Evolutionary conservation across 352 stramenopile species (phyloP).

Genomic region (Pythium chondricola): DNA sequence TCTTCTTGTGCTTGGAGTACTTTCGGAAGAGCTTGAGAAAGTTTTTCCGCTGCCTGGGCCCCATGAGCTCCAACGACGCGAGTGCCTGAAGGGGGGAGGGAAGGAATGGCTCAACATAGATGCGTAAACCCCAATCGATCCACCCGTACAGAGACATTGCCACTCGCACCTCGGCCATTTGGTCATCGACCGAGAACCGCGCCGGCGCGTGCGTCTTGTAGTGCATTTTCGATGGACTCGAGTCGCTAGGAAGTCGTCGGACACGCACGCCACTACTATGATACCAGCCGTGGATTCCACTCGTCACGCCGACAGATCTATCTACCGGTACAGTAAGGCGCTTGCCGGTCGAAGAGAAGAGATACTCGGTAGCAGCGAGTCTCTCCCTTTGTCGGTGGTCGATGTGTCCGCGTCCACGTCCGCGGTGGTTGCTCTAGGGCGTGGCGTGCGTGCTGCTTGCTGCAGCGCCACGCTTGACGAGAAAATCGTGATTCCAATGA

Average conservation of each 20-base stretch:
- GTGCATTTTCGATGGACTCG: constrained; percentile 40
- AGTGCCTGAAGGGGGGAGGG: constrained; percentile 37
- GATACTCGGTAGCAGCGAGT: background rate
- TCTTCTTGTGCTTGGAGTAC: constrained; percentile 81
- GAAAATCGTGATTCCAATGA: too few relatives aligned
- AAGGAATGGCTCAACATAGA: background rate
- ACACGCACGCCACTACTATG: background rate
- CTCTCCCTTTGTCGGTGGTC: background rate
- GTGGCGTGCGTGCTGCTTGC: too few relatives aligned
- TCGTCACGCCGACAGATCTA: too few relatives aligned
- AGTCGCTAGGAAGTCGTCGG: background rate
- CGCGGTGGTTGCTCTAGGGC: too few relatives aligned
- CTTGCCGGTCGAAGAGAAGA: background rate
- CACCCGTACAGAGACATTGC: too few relatives aligned
- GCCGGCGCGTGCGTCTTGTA: constrained; percentile 85
- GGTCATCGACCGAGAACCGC: constrained; percentile 81
- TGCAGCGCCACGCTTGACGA: too few relatives aligned
- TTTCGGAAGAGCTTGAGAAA: constrained; percentile 89
- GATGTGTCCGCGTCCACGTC: too few relatives aligned
- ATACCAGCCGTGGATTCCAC: background rate
- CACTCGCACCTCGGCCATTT: constrained; percentile 78
- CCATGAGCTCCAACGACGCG: constrained; percentile 75
- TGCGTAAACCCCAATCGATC: too few relatives aligned
- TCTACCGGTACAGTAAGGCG: too few relatives aligned
- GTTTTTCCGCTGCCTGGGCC: constrained; percentile 72